A percentile compares a stretch with the other conserved stretches of the same genome.
Conservation (phyloP, 495 filamentous ascomycete species). For the Filosporella fistucella region DNA sequence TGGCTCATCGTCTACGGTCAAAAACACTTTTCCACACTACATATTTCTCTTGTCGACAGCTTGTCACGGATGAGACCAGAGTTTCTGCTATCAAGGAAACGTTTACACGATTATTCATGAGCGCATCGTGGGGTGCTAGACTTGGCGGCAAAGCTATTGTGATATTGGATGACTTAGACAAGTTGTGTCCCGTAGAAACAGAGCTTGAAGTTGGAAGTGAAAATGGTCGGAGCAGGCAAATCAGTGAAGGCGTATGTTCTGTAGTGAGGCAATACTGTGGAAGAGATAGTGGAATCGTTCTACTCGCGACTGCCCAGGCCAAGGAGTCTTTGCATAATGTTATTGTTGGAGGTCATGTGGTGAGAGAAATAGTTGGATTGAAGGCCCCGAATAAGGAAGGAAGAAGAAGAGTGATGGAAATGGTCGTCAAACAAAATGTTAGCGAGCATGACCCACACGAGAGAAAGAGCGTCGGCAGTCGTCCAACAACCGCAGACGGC, state of each 20-base stretch:
- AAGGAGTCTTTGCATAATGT: slow-evolving; percentile 85
- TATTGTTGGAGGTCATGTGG: slow-evolving; percentile 73
- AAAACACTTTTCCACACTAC: slow-evolving; percentile 69
- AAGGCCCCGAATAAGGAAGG: slow-evolving; percentile 90
- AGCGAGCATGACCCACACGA: slow-evolving; percentile 33
- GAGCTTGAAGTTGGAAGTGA: slow-evolving; percentile 89
- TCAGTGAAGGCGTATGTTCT: slow-evolving; percentile 83
- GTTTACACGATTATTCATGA: slow-evolving; percentile 75
- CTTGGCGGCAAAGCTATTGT: slow-evolving; percentile 78
- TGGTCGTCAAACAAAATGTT: slow-evolving; percentile 48
- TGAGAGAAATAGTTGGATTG: slow-evolving; percentile 76
- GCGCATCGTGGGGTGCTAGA: slow-evolving; percentile 82
- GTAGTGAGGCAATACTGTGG: slow-evolving; percentile 77
- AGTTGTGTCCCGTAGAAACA: slow-evolving; percentile 85
- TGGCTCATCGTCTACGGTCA: slow-evolving; percentile 61
- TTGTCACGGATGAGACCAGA: slow-evolving; percentile 83
- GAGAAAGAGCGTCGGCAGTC: slow-evolving; percentile 38
- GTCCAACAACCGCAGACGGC: slow-evolving; percentile 47
- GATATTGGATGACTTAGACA: slow-evolving; percentile 89
- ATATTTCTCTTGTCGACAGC: slow-evolving; percentile 77
- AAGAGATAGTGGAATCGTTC: slow-evolving; percentile 68
- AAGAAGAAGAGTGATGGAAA: slow-evolving; percentile 75
- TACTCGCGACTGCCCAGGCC: slow-evolving; percentile 86
- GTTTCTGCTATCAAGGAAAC: slow-evolving; percentile 89
- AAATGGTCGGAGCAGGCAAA: slow-evolving; percentile 84